A percentile compares a stretch with the other conserved stretches of the same genome.
phyloP scores from a whole-genome alignment of 2,329 filamentous ascomycete species.

The Pseudocercospora eumusae region DNA sequence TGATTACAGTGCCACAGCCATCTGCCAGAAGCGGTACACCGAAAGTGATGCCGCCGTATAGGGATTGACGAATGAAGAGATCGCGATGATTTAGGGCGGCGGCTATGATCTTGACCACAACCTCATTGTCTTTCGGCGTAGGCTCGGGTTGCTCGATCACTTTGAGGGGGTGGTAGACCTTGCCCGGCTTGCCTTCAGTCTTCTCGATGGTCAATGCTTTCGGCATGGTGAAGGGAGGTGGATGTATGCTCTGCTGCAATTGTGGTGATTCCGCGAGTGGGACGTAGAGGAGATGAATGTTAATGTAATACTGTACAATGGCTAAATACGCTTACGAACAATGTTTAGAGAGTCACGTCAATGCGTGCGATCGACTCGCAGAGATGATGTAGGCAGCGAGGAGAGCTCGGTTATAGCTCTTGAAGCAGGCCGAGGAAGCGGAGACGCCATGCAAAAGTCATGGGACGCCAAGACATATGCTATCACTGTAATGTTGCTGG shows the following conservation, averaged over 20 bases:
- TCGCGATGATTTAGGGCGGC: conserved; percentile 93
- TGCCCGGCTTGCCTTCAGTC: conserved; percentile 77
- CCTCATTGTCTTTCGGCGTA: conserved; percentile 58
- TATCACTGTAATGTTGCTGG: neutral
- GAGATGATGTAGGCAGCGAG: neutral
- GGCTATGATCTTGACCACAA: conserved; percentile 74
- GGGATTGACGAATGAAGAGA: conserved; percentile 86
- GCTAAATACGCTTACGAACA: neutral
- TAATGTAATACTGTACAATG: neutral
- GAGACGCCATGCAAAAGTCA: neutral
- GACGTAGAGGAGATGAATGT: neutral
- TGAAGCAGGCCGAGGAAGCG: neutral
- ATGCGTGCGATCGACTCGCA: neutral
- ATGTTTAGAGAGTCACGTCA: neutral
- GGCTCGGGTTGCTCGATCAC: conserved; percentile 64
- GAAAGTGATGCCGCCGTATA: conserved; percentile 85
- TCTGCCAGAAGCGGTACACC: conserved; percentile 77
- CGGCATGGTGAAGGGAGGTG: conserved; percentile 44
- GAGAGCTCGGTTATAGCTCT: neutral
- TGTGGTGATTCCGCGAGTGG: neutral
- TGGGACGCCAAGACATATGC: neutral
- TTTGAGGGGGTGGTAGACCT: conserved; percentile 75
- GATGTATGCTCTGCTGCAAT: neutral
- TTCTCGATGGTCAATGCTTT: conserved; percentile 65
- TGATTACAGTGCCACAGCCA: conserved; percentile 72